Base-by-base conservation (phyloP, 208 protist genomes). In the Lotmaria passim region DNA sequence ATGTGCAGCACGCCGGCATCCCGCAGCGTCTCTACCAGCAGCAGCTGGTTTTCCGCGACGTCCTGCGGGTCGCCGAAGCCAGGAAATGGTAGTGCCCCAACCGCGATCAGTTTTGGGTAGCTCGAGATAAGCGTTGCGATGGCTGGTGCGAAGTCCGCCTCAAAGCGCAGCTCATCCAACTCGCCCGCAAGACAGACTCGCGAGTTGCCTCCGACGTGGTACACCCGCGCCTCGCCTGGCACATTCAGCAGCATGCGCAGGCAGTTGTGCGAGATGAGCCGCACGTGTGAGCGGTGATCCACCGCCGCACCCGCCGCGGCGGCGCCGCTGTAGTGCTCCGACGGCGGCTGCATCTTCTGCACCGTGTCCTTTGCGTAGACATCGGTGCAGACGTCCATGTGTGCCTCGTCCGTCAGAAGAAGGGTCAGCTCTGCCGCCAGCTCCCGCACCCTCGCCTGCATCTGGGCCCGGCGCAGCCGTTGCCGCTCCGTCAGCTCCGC, bases 71-170 rank as follows among this genome's bases (percentile, higher is more conserved):
- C 75, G n/a, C 81, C 80, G 59, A 87, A 88, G 34, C 68, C 73
- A 7, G 82, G 80, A 58, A 91, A 87, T 0, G 86, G 86, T 7
- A 91, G 68, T 12, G 64, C 52, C 15, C 56, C 64, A 7, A 89
- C 81, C 6, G 41, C 10, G 21, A 81, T 59, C 56, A 59, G 56
- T 50, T 79, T 76, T 10, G 73, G 75, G 47, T 78, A 73, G 17
- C 55, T 57, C 1, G 80, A 65, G 47, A 91, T 65, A 26, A 91
- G 61, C 10, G 82, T 86, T 2, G 86, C 86, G 15, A 91, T 71
- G 36, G 86, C 86, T 1, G 86, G 82, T 1, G 86, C 86, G 58
- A 91, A 88, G 12, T 85, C 86, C 7, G 47, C 63, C 66, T 91
- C 86, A 53, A 91, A 91, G 34, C 86, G 79, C 46, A 89, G 71